phyloP scores from a whole-genome alignment of 257 asterid genomes.

The Striga asiatica region DNA sequence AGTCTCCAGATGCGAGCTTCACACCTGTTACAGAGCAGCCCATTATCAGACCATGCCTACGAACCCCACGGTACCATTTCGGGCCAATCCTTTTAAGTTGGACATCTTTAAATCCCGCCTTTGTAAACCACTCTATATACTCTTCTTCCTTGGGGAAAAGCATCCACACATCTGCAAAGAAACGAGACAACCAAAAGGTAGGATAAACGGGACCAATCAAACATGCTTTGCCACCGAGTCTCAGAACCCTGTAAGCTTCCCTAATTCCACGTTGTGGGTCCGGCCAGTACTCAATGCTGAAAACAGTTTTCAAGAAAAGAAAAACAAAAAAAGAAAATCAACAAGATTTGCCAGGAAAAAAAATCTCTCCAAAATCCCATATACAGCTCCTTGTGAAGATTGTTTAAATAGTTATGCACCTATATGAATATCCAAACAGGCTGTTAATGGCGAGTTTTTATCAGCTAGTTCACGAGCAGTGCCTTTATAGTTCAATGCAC shows the following conservation, averaged over 20 bases:
- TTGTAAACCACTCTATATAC: conserved; percentile 87
- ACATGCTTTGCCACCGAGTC: conserved; percentile 85
- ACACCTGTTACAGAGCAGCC: conserved; percentile 95
- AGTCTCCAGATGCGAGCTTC: conserved; percentile 80
- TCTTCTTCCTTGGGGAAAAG: conserved; percentile 98
- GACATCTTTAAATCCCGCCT: conserved; percentile 85
- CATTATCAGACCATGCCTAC: conserved; percentile 95
- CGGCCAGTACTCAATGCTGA: conserved; percentile 97
- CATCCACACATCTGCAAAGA: conserved; percentile 97
- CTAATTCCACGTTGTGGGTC: conserved; percentile 94
- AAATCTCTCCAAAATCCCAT: not conserved
- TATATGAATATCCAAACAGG: not conserved
- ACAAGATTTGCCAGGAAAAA: not conserved
- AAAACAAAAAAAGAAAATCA: conserved; percentile 4
- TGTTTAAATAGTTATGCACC: not conserved
- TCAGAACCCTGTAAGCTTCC: conserved; percentile 92
- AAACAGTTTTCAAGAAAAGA: too few relatives aligned
- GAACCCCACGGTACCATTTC: conserved; percentile 97
- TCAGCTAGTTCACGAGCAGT: not conserved
- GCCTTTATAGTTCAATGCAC: not conserved
- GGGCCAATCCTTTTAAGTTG: conserved; percentile 92
- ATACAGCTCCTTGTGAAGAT: not conserved
- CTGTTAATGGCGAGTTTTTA: too few relatives aligned
- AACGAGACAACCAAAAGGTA: conserved; percentile 79
- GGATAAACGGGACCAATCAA: conserved; percentile 91